A percentile compares a stretch with the other conserved stretches of the same genome.
These are phyloP conservation scores for Beauveria asiatica DNA, from an alignment of 2,329 filamentous ascomycete species.

Conservation along the genomic window DNA sequence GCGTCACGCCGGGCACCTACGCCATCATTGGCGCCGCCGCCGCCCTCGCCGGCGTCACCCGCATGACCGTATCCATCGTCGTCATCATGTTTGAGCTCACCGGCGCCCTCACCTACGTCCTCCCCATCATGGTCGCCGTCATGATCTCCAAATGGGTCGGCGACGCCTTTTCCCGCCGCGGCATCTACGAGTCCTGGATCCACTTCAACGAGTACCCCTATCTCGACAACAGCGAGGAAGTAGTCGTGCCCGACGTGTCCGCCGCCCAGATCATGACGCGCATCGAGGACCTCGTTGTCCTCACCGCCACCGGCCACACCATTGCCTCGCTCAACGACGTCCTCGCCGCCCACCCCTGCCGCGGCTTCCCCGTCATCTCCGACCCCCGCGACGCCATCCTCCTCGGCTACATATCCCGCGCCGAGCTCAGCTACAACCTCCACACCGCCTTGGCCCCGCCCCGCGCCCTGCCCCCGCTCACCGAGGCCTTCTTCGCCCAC, in stretches of 20 bases:
- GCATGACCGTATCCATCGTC: conserved; percentile 96
- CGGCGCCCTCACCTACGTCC: conserved; percentile 87
- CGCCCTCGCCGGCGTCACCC: conserved; percentile 84
- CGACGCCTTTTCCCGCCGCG: conserved; percentile 83
- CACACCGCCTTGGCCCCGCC: conserved; percentile 43
- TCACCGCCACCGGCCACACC: conserved; percentile 82
- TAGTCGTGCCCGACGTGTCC: conserved; percentile 71
- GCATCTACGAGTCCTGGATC: conserved; percentile 98
- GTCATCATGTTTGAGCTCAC: conserved; percentile 99
- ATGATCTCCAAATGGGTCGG: conserved; percentile 99
- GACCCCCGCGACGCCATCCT: conserved; percentile 70
- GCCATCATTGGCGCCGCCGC: conserved; percentile 93
- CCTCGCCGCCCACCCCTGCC: conserved; percentile 66
- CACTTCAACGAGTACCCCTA: conserved; percentile 93
- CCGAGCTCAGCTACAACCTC: conserved; percentile 78
- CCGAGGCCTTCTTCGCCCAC: conserved; percentile 77
- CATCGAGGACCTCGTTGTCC: conserved; percentile 80
- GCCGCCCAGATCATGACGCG: conserved; percentile 88
- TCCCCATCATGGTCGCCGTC: conserved; percentile 98
- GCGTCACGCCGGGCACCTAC: conserved; percentile 90
- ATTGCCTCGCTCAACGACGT: conserved; percentile 65
- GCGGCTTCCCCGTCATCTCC: conserved; percentile 85
- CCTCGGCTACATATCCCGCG: conserved; percentile 88
- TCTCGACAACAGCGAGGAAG: conserved; percentile 82
- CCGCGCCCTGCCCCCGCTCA: conserved; percentile 55